phyloP scores from a whole-genome alignment of 345 rosid genomes.

The Capsella bursapastoris region DNA sequence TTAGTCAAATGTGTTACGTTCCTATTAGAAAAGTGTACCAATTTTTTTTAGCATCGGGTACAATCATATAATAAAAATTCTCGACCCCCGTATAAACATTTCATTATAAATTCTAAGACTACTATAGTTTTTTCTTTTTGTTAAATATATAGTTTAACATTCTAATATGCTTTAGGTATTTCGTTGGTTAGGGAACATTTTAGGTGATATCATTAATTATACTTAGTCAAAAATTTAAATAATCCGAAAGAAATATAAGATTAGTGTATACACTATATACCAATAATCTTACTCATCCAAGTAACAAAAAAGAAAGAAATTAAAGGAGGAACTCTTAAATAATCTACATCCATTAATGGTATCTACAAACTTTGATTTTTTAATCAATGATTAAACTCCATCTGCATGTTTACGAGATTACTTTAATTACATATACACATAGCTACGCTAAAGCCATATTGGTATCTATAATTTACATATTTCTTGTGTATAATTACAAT shows the following conservation, averaged over 20 bases:
- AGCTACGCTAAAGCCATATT: neutral
- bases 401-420: neutral
- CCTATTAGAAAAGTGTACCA: neutral
- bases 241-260: neutral
- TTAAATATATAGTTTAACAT: neutral
- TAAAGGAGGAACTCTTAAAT: neutral
- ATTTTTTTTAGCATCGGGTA: neutral
- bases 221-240: neutral
- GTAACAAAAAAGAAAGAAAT: neutral
- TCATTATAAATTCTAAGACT: neutral
- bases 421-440: neutral
- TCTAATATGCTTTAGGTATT: neutral
- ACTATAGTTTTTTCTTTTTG: too few species aligned
- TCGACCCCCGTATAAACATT: neutral
- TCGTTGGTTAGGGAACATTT: neutral
- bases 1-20: conserved; percentile 18
- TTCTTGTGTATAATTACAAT: neutral
- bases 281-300: neutral
- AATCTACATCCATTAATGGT: neutral
- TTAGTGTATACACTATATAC: neutral
- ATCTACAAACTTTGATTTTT: neutral
- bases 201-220: neutral
- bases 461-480: neutral
- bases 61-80: neutral
- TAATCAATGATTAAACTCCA: neutral